Evolutionary conservation across 176 grass and related monocot genomes (phyloP).

Genomic region (Bolboschoenus planiculmis): DNA sequence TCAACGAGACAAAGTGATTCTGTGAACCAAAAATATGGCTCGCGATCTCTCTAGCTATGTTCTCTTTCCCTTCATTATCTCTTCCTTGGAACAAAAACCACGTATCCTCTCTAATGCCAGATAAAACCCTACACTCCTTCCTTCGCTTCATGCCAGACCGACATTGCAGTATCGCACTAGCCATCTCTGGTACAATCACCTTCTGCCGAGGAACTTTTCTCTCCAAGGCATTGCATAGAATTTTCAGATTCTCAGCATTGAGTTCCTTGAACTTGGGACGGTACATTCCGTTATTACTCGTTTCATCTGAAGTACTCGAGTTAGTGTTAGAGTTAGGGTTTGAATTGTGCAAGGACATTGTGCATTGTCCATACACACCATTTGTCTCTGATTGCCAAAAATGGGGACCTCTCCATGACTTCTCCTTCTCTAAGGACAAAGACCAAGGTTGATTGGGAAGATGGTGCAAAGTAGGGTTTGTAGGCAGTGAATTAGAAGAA

Average conservation of each 20-base stretch:
- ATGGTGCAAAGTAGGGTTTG: constrained; percentile 27
- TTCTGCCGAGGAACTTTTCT: constrained; percentile 30
- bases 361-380: not conserved
- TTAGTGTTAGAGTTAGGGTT: constrained; percentile 31
- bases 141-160: constrained; percentile 57
- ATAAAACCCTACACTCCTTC: constrained; percentile 26
- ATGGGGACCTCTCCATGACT: constrained; percentile 20
- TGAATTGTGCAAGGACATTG: not conserved
- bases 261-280: constrained; percentile 69
- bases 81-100: constrained; percentile 86
- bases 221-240: constrained; percentile 56
- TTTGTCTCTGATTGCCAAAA: constrained; percentile 1
- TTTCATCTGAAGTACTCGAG: constrained; percentile 30
- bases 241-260: constrained; percentile 74
- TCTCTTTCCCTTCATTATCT: constrained; percentile 51
- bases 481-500: constrained; percentile 26
- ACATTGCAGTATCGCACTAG: constrained; percentile 60
- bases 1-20: constrained; percentile 36
- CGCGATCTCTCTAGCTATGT: constrained; percentile 58
- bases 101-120: constrained; percentile 27
- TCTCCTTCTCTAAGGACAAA: constrained; percentile 18
- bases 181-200: constrained; percentile 43
- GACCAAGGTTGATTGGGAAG: constrained; percentile 28
- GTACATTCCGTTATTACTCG: not conserved
- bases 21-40: constrained; percentile 58